These are phyloP conservation scores for Aristolochia contorta DNA, from an alignment of 164 flowering plant genomes.

Conservation along the genomic window DNA sequence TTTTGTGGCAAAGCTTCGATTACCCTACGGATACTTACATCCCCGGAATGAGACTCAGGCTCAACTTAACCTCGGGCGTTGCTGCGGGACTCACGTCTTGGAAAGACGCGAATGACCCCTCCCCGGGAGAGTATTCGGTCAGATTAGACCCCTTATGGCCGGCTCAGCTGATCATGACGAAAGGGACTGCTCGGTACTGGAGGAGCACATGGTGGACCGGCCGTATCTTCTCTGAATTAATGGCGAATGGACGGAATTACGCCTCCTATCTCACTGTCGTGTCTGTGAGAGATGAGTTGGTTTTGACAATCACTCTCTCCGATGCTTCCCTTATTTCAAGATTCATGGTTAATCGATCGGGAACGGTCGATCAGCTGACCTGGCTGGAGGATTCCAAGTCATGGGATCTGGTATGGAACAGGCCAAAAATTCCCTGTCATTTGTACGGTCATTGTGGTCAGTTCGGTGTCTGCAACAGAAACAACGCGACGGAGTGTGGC, in stretches of 20 bases:
- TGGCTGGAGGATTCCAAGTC: not conserved
- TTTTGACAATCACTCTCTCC: not conserved
- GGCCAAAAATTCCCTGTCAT: not conserved
- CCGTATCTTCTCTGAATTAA: not conserved
- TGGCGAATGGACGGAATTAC: not conserved
- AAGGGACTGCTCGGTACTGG: not conserved
- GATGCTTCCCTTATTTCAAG: not conserved
- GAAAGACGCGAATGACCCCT: slow-evolving; percentile 1
- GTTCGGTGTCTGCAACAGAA: not conserved
- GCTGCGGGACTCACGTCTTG: not conserved
- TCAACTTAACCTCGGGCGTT: not conserved
- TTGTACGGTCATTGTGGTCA: slow-evolving; percentile 1
- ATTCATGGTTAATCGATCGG: not conserved
- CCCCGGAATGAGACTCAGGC: slow-evolving; percentile 9
- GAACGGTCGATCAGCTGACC: not conserved
- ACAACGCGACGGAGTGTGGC: slow-evolving; percentile 8
- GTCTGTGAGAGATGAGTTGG: not conserved
- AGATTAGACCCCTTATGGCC: not conserved
- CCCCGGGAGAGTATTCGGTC: not conserved
- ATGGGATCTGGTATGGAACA: not conserved
- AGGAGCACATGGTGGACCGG: slow-evolving; percentile 2
- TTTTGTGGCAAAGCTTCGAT: slow-evolving; percentile 15
- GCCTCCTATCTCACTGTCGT: not conserved
- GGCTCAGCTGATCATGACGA: not conserved
- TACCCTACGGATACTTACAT: slow-evolving; percentile 5